These are phyloP conservation scores for Chrysosporium queenslandicum DNA, from an alignment of 2,329 filamentous ascomycete genomes.

Conservation along the genomic window DNA sequence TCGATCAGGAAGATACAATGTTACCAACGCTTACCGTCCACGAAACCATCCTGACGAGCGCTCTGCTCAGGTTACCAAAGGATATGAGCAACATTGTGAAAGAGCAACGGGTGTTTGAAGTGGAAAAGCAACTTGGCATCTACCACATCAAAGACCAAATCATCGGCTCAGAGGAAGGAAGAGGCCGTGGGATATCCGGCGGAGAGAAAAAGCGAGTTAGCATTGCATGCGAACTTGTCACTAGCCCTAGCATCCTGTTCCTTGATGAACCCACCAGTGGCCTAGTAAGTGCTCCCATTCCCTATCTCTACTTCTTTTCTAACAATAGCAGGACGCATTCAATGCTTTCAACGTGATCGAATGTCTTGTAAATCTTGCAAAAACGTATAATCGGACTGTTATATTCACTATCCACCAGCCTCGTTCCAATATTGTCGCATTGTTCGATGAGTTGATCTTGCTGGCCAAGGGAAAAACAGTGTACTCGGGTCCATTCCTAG, in stretches of 20 bases:
- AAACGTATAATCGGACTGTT: slow-evolving; percentile 92
- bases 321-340: slow-evolving; percentile 57
- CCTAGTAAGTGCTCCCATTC: slow-evolving; percentile 55
- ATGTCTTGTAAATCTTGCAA: slow-evolving; percentile 85
- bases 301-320: slow-evolving; percentile 43
- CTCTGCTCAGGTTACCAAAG: slow-evolving; percentile 77
- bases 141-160: slow-evolving; percentile 87
- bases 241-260: slow-evolving; percentile 92
- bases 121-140: slow-evolving; percentile 92
- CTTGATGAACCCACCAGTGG: slow-evolving; percentile 95
- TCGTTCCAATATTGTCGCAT: slow-evolving; percentile 91
- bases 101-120: slow-evolving; percentile 80
- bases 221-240: slow-evolving; percentile 95
- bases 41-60: slow-evolving; percentile 92
- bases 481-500: slow-evolving; percentile 81
- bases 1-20: slow-evolving; percentile 97
- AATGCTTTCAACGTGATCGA: slow-evolving; percentile 98
- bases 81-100: slow-evolving; percentile 85
- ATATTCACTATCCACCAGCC: slow-evolving; percentile 98
- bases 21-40: slow-evolving; percentile 91
- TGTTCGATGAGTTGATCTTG: slow-evolving; percentile 90
- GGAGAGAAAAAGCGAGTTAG: slow-evolving; percentile 93
- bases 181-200: slow-evolving; percentile 87
- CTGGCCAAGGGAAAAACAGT: slow-evolving; percentile 82
- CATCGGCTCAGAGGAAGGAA: slow-evolving; percentile 92